Conservation (phyloP, 208 protist species). For the Strigomonas culicis region DNA sequence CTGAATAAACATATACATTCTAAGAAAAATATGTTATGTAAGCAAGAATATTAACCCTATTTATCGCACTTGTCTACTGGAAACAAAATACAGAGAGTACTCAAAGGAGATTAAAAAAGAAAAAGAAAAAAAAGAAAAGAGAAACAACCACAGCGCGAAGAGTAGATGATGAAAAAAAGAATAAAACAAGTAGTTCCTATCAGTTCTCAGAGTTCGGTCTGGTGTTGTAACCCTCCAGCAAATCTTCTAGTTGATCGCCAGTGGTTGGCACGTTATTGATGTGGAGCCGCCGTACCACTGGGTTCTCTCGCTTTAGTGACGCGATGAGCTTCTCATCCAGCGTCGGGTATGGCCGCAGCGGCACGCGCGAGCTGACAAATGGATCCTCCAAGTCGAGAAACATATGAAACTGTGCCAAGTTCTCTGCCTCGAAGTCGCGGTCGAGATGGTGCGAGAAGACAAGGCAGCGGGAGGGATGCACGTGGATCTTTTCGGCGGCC, state of each 20-base stretch:
- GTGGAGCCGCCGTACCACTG: conserved; percentile 58
- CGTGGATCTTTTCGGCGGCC: conserved; percentile 85
- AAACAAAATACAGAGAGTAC: background rate
- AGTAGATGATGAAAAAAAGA: background rate
- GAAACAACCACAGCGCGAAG: background rate
- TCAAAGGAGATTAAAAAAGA: conserved; percentile 6
- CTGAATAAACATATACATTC: too few relatives aligned
- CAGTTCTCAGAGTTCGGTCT: background rate
- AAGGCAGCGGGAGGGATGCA: conserved; percentile 64
- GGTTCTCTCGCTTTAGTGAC: conserved; percentile 22
- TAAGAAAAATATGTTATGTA: too few relatives aligned
- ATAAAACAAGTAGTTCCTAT: background rate
- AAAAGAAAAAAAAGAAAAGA: conserved; percentile 12
- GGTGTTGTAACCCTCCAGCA: conserved; percentile 35
- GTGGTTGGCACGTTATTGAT: conserved; percentile 54
- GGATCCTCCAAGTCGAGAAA: conserved; percentile 87
- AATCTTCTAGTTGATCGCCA: conserved; percentile 78
- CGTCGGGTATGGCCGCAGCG: conserved; percentile 39
- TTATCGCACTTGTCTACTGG: too few relatives aligned
- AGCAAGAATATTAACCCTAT: too few relatives aligned
- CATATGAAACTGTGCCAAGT: conserved; percentile 77
- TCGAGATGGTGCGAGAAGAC: conserved; percentile 81
- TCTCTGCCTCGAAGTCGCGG: conserved; percentile 56
- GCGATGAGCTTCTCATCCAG: conserved; percentile 20
- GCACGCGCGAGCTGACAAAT: conserved; percentile 63